These are phyloP conservation scores for Solanum ossicruentum DNA, from an alignment of 257 asterid genomes.

Conservation along the genomic window DNA sequence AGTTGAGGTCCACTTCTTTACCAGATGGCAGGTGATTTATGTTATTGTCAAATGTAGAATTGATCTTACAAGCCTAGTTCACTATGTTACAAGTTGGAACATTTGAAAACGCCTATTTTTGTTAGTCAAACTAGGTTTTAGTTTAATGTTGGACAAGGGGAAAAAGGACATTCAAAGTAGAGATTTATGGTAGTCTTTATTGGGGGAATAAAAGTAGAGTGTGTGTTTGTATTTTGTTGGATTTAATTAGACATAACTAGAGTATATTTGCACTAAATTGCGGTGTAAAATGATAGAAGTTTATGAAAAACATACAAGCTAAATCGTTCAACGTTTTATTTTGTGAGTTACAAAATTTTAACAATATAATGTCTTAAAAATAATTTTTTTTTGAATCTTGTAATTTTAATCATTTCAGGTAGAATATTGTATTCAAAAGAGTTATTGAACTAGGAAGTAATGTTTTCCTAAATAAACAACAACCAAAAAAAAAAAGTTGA, in stretches of 20 bases:
- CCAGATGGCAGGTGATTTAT: background rate
- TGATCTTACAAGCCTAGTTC: background rate
- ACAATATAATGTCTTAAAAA: background rate
- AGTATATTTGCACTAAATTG: background rate
- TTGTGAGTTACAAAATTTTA: background rate
- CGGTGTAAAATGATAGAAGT: background rate
- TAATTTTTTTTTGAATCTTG: background rate
- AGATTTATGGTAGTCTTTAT: background rate
- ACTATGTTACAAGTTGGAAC: background rate
- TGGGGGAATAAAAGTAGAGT: background rate
- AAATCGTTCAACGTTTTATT: background rate
- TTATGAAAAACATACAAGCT: background rate
- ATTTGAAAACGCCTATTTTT: background rate
- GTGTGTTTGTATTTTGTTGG: background rate
- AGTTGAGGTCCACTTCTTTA: background rate
- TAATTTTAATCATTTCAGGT: background rate
- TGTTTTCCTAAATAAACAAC: background rate
- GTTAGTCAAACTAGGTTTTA: background rate
- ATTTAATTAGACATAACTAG: background rate
- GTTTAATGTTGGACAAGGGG: background rate
- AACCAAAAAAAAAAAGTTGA: background rate
- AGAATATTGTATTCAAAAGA: background rate
- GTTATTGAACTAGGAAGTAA: background rate
- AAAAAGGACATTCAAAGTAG: background rate
- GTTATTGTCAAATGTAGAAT: background rate